Percentiles rank a stretch among this genome's conserved stretches.
Evolutionary conservation across 179 eudicot species (phyloP).

Genomic region (Actinidia arguta): DNA sequence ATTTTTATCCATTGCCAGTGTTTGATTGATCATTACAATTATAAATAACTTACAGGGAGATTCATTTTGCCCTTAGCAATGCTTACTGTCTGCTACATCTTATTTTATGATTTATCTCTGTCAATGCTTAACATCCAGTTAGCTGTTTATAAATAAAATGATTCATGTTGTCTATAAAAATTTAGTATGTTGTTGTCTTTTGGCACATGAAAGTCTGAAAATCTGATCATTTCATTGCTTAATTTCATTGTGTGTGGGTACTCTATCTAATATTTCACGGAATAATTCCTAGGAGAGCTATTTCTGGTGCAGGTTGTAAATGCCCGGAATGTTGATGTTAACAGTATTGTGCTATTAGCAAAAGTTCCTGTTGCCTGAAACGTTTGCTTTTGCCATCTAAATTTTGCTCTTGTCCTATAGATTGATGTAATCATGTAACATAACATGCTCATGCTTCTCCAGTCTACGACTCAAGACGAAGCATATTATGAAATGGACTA

Average conservation of each 20-base stretch:
- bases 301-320: slow-evolving; percentile 67
- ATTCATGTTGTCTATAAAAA: not conserved
- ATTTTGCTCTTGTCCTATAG: not conserved
- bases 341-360: slow-evolving; percentile 90
- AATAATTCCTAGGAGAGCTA: not conserved
- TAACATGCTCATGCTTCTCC: slow-evolving; percentile 15
- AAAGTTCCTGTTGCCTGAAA: slow-evolving; percentile 98
- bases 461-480: slow-evolving; percentile 93
- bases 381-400: slow-evolving; percentile 44
- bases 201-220: not conserved
- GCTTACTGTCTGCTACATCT: not conserved
- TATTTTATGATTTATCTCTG: not conserved
- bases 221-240: slow-evolving; percentile 5
- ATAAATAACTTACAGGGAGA: not conserved
- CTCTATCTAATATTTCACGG: not conserved
- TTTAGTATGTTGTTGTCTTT: not conserved
- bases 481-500: slow-evolving; percentile 97
- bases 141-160: not conserved
- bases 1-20: not conserved
- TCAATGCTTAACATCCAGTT: not conserved
- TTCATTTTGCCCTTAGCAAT: not conserved
- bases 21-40: slow-evolving; percentile 9
- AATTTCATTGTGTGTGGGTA: not conserved
- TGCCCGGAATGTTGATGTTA: slow-evolving; percentile 96
- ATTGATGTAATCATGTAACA: slow-evolving; percentile 18